Evolutionary conservation across 305 asterid genomes (phyloP).

Genomic region (Plantago coronopus): DNA sequence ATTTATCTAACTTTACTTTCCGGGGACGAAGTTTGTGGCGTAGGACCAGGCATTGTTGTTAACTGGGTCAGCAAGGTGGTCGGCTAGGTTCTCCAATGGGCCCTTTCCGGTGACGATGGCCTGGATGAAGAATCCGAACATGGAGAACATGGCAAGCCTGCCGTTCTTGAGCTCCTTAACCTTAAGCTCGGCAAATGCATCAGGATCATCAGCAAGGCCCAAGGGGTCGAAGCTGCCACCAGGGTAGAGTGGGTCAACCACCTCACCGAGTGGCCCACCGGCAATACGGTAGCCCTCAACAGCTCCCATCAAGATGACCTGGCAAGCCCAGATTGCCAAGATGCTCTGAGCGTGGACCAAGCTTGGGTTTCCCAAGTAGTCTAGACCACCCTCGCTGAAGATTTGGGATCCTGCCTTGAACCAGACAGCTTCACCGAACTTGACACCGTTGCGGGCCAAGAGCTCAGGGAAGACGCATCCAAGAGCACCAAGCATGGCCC

Average conservation of each 20-base stretch:
- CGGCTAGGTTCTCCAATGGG: slow-evolving; percentile 25
- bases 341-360: slow-evolving; percentile 30
- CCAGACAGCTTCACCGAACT: slow-evolving; percentile 24
- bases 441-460: slow-evolving; percentile 23
- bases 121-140: slow-evolving; percentile 29
- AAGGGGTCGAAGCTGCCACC: too few species aligned
- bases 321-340: slow-evolving; percentile 23
- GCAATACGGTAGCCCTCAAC: slow-evolving; percentile 28
- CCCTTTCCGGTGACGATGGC: slow-evolving; percentile 29
- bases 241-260: slow-evolving; percentile 22
- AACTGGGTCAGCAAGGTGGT: slow-evolving; percentile 30
- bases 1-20: slow-evolving; percentile 10
- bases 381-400: slow-evolving; percentile 23
- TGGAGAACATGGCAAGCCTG: slow-evolving; percentile 31
- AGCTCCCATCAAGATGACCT: slow-evolving; percentile 27
- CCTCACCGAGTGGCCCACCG: slow-evolving; percentile 28
- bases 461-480: slow-evolving; percentile 28
- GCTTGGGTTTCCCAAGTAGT: slow-evolving; percentile 22
- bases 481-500: slow-evolving; percentile 30
- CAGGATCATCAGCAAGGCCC: too few species aligned
- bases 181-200: too few species aligned
- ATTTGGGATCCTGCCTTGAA: slow-evolving; percentile 29
- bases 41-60: slow-evolving; percentile 26
- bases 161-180: too few species aligned
- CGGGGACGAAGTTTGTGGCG: slow-evolving; percentile 26